Percentiles rank a stretch among this genome's conserved stretches.
Evolutionary conservation across 1,139 yeast species (phyloP).

Genomic region (Magnusiomyces paraingens): DNA sequence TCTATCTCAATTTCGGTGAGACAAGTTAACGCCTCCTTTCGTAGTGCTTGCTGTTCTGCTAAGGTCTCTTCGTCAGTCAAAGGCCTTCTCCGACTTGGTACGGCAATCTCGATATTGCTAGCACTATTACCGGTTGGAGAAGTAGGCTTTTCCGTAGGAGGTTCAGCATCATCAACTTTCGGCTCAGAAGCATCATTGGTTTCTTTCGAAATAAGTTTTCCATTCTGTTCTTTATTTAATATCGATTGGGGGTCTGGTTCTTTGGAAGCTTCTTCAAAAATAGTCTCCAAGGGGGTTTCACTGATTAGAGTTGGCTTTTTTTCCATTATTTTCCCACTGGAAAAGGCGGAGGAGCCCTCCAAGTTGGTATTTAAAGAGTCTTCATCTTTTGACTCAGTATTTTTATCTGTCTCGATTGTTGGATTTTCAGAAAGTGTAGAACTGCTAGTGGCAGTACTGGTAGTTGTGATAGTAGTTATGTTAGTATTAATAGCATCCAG

Average conservation of each 20-base stretch:
- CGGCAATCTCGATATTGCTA: neutral
- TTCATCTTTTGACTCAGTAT: too few relatives aligned
- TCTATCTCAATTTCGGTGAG: constrained; percentile 74
- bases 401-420: too few relatives aligned
- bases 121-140: neutral
- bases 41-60: constrained; percentile 30
- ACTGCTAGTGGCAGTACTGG: neutral
- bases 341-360: too few relatives aligned
- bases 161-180: neutral
- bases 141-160: neutral
- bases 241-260: too few relatives aligned
- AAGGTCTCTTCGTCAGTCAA: constrained; percentile 40
- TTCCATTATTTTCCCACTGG: too few relatives aligned
- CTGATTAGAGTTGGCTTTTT: too few relatives aligned
- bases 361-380: too few relatives aligned
- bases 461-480: neutral
- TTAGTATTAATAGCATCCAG: neutral
- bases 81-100: constrained; percentile 3
- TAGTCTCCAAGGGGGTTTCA: too few relatives aligned
- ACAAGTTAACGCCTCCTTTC: constrained; percentile 58
- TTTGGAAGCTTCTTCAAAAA: too few relatives aligned
- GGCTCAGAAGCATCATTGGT: neutral
- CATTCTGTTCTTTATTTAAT: neutral
- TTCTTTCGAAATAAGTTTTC: neutral
- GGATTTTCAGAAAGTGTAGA: neutral